These are phyloP conservation scores for Castanopsis chinensis DNA, from an alignment of 306 rosid species.

Conservation along the genomic window DNA sequence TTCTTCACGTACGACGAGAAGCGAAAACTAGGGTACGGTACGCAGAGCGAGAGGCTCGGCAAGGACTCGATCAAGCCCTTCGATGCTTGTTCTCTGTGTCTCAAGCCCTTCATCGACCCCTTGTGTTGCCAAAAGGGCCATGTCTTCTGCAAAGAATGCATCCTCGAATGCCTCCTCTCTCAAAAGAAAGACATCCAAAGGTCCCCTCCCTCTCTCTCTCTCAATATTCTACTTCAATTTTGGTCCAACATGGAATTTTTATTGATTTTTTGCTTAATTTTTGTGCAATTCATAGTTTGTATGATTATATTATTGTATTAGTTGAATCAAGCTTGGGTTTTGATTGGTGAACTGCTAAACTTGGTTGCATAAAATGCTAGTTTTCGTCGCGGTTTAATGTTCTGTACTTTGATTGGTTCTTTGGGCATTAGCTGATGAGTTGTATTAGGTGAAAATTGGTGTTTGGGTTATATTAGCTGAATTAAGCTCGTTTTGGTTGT, in stretches of 20 bases:
- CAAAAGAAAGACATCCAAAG: slow-evolving; percentile 96
- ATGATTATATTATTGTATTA: too few relatives aligned
- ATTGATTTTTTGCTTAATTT: too few relatives aligned
- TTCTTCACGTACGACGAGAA: slow-evolving; percentile 99
- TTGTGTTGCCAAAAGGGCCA: slow-evolving; percentile 86
- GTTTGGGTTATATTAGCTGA: neutral
- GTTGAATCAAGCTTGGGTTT: too few relatives aligned
- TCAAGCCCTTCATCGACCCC: slow-evolving; percentile 88
- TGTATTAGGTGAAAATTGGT: neutral
- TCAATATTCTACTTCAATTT: neutral
- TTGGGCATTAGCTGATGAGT: too few relatives aligned
- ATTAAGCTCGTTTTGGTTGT: neutral
- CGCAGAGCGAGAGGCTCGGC: slow-evolving; percentile 93
- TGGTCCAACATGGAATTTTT: neutral
- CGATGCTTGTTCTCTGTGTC: slow-evolving; percentile 88
- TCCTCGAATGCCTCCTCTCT: slow-evolving; percentile 77
- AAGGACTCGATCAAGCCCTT: slow-evolving; percentile 94
- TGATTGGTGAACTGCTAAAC: too few relatives aligned
- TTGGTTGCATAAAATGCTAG: too few relatives aligned
- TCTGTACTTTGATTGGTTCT: too few relatives aligned
- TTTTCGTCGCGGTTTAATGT: too few relatives aligned
- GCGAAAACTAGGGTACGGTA: slow-evolving; percentile 85
- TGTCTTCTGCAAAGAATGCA: slow-evolving; percentile 90
- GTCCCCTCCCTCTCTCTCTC: slow-evolving; percentile 20
- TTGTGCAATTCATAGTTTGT: too few relatives aligned